These are phyloP conservation scores for Umbelopsis vinacea DNA, from an alignment of 192 early-diverging fungal genomes.

Conservation along the genomic window DNA sequence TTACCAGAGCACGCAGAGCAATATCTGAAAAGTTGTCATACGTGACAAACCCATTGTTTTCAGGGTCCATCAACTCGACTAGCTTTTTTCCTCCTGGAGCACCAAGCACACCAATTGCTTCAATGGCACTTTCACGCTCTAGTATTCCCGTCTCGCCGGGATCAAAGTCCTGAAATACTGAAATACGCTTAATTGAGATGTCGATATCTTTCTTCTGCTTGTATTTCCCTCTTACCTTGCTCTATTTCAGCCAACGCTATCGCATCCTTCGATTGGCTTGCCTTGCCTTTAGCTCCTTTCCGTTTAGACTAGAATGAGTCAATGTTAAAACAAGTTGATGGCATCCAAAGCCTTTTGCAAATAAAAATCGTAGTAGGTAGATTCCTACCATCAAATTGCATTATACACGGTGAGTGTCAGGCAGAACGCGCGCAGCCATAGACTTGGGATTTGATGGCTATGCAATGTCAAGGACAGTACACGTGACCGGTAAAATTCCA, in stretches of 20 bases:
- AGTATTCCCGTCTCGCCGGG: conserved; percentile 1
- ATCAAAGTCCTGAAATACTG: conserved; percentile 8
- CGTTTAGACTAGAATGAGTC: background rate
- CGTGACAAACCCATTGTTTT: conserved; percentile 16
- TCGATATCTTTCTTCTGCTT: background rate
- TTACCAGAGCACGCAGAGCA: background rate
- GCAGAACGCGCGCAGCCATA: background rate
- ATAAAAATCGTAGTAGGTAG: background rate
- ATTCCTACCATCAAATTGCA: conserved; percentile 3
- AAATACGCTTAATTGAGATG: background rate
- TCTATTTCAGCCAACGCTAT: background rate
- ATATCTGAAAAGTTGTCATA: background rate
- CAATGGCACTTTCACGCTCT: background rate
- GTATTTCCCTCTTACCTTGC: background rate
- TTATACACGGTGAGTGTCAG: background rate
- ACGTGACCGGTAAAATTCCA: background rate
- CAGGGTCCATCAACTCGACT: background rate
- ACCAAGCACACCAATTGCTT: background rate
- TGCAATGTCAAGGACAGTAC: background rate
- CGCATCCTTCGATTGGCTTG: background rate
- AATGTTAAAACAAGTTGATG: background rate
- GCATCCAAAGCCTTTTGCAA: background rate
- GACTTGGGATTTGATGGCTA: background rate
- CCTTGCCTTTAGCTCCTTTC: conserved; percentile 5
- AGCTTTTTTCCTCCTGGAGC: background rate